Evolutionary conservation across 176 grass and related monocot species (phyloP).

Genomic region (Oryza glumipatula): DNA sequence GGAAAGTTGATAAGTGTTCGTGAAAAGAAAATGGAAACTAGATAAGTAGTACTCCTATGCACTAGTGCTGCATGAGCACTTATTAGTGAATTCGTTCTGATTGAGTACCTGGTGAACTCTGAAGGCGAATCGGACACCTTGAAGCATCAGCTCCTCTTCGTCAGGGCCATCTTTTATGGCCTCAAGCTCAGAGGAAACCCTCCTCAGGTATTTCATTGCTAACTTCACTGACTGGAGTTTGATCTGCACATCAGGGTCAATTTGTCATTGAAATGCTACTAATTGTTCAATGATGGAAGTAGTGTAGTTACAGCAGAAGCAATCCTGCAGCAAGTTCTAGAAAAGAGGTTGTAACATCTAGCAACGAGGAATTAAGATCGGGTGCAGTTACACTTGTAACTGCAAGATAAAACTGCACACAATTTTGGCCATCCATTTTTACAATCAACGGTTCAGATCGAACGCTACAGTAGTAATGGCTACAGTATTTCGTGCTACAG

Average conservation of each 20-base stretch:
- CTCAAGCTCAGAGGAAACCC: slow-evolving; percentile 87
- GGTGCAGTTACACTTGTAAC: too few species aligned
- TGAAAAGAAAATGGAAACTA: not conserved
- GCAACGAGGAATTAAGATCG: not conserved
- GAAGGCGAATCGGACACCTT: slow-evolving; percentile 88
- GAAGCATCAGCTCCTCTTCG: slow-evolving; percentile 95
- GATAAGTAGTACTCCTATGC: not conserved
- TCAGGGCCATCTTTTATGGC: slow-evolving; percentile 69
- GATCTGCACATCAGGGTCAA: slow-evolving; percentile 51
- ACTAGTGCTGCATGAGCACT: not conserved
- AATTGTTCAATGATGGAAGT: not conserved
- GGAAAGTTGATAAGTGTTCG: not conserved
- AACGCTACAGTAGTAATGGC: too few species aligned
- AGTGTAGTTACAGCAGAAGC: too few species aligned
- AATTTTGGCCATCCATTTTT: too few species aligned
- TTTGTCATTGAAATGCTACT: not conserved
- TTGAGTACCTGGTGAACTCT: slow-evolving; percentile 86
- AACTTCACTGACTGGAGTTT: slow-evolving; percentile 88
- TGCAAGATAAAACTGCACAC: too few species aligned
- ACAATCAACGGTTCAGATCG: too few species aligned
- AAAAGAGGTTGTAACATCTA: not conserved
- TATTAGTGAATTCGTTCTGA: too few species aligned
- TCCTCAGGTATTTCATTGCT: slow-evolving; percentile 83
- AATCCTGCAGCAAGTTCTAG: not conserved
- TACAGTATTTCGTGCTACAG: too few species aligned